Evolutionary conservation across 305 asterid genomes (phyloP).

Genomic region (Rubia tinctorum): DNA sequence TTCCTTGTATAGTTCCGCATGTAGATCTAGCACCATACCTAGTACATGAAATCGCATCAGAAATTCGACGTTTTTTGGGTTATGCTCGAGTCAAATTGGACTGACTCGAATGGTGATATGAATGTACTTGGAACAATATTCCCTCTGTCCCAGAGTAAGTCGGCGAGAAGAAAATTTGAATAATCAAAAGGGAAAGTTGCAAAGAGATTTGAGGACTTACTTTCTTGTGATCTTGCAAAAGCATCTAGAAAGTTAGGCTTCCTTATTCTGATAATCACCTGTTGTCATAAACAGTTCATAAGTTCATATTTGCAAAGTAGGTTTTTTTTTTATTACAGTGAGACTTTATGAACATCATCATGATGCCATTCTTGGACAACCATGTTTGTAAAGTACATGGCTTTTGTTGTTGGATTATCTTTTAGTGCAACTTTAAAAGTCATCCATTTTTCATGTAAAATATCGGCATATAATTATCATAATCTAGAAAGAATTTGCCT

Average conservation of each 20-base stretch:
- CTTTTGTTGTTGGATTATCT: background rate
- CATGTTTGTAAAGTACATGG: background rate
- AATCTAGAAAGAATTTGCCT: background rate
- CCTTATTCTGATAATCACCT: conserved; percentile 75
- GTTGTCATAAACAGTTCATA: conserved; percentile 4
- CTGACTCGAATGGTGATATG: background rate
- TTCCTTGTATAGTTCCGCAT: conserved; percentile 69
- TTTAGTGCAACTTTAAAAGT: background rate
- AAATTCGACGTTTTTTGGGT: background rate
- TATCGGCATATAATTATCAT: background rate
- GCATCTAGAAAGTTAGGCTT: conserved; percentile 60
- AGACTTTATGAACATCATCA: background rate
- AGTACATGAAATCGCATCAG: background rate
- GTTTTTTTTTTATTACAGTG: background rate
- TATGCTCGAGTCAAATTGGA: no score
- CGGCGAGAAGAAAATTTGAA: no score
- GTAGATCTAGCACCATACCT: conserved; percentile 64
- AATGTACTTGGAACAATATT: no score
- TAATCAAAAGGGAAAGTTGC: background rate
- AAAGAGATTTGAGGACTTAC: conserved; percentile 36
- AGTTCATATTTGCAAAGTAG: background rate
- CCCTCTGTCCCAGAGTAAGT: no score
- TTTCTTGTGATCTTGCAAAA: conserved; percentile 61
- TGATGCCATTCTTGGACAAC: background rate
- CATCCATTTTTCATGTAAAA: background rate